Evolutionary conservation across 2,329 filamentous ascomycete species (phyloP).

Genomic region (Fusarium nygamai): DNA sequence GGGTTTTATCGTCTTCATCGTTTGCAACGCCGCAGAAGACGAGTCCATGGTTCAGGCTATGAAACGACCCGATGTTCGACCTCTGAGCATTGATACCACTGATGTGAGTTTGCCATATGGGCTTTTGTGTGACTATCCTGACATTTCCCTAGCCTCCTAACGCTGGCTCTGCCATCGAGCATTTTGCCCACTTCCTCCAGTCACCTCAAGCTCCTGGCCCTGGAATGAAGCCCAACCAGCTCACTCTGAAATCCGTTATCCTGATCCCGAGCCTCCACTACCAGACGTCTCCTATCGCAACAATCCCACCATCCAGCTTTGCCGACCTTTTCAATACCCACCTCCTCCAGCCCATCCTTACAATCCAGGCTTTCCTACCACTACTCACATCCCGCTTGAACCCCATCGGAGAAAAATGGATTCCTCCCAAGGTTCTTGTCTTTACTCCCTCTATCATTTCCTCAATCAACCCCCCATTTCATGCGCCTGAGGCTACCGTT

Average conservation of each 20-base stretch:
- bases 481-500: constrained; percentile 87
- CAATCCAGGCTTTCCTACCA: constrained; percentile 88
- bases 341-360: constrained; percentile 87
- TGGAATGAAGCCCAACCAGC: constrained; percentile 77
- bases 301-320: constrained; percentile 83
- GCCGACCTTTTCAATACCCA: constrained; percentile 93
- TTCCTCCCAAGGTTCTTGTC: constrained; percentile 75
- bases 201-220: constrained; percentile 80
- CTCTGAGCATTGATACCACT: constrained; percentile 83
- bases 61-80: constrained; percentile 81
- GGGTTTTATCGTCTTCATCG: constrained; percentile 93
- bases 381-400: constrained; percentile 72
- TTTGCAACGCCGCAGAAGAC: constrained; percentile 86
- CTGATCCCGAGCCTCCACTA: constrained; percentile 85
- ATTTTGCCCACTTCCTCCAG: constrained; percentile 76
- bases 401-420: constrained; percentile 60
- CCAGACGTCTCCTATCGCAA: constrained; percentile 84
- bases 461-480: constrained; percentile 81
- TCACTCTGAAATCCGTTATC: constrained; percentile 82
- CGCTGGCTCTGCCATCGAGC: constrained; percentile 74
- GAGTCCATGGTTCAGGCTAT: constrained; percentile 81
- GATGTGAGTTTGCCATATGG: constrained; percentile 64
- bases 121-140: background rate
- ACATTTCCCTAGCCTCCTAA: constrained; percentile 67
- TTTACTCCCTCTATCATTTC: constrained; percentile 84